Percentiles rank a stretch among this genome's conserved stretches.
These are phyloP conservation scores for Colletotrichum lentis DNA, from an alignment of 2,329 filamentous ascomycete species.

Conservation along the genomic window DNA sequence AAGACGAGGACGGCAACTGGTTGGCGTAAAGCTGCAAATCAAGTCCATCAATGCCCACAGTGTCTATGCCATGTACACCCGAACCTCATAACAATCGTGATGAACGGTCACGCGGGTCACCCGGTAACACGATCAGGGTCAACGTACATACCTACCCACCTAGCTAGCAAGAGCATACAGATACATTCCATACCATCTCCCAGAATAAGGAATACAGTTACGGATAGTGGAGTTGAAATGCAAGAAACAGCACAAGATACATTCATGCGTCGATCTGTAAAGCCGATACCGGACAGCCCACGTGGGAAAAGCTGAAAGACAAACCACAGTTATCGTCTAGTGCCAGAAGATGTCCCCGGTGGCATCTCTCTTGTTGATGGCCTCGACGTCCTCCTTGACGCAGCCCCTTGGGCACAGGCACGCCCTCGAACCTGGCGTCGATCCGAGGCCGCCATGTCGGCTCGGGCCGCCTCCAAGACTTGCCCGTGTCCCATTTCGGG, in stretches of 20 bases:
- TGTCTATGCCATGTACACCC: too few species aligned
- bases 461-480: constrained; percentile 14
- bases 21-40: constrained; percentile 22
- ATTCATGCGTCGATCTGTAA: not conserved
- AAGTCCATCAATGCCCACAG: too few species aligned
- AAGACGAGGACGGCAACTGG: constrained; percentile 44
- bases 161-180: not conserved
- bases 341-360: not conserved
- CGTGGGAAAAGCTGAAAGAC: not conserved
- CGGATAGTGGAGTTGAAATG: not conserved
- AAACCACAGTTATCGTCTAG: too few species aligned
- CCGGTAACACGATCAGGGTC: too few species aligned
- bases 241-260: not conserved
- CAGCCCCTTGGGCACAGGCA: constrained; percentile 5
- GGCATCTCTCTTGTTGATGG: constrained; percentile 13
- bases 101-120: too few species aligned
- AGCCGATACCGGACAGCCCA: not conserved
- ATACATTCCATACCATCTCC: not conserved
- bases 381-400: constrained; percentile 16
- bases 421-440: not conserved
- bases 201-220: too few species aligned
- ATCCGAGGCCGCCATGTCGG: constrained; percentile 11
- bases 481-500: constrained; percentile 25
- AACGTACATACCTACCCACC: not conserved
- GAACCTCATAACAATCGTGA: not conserved